phyloP scores from a whole-genome alignment of 768 basidiomycete genomes.

The Mycena pura region DNA sequence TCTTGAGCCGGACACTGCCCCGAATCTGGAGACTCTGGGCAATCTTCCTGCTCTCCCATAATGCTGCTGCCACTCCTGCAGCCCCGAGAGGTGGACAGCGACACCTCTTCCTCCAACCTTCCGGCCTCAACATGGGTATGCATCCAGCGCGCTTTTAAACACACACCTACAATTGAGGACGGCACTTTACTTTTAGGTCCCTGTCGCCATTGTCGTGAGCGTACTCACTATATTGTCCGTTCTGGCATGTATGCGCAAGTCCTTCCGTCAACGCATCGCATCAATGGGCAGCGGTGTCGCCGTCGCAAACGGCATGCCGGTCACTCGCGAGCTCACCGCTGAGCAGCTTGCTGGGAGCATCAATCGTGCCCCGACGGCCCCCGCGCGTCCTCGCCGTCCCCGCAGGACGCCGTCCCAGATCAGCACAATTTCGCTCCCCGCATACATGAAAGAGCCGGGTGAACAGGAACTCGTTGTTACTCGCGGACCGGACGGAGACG shows the following conservation, averaged over 20 bases:
- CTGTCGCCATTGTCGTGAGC: slow-evolving; percentile 40
- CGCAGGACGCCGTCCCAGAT: slow-evolving; percentile 80
- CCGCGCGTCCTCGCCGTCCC: slow-evolving; percentile 44
- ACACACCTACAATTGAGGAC: background rate
- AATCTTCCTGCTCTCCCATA: background rate
- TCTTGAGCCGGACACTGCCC: too few relatives aligned
- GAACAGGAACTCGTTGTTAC: slow-evolving; percentile 81
- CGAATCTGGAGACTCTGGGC: too few relatives aligned
- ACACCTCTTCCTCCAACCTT: background rate
- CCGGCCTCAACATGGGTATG: slow-evolving; percentile 17
- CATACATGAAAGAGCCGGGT: slow-evolving; percentile 85
- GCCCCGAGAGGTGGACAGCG: background rate
- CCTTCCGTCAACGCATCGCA: slow-evolving; percentile 19
- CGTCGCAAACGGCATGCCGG: slow-evolving; percentile 14
- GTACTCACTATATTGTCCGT: slow-evolving; percentile 31
- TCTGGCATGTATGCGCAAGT: slow-evolving; percentile 29
- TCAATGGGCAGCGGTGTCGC: slow-evolving; percentile 19
- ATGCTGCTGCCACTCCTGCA: slow-evolving; percentile 8
- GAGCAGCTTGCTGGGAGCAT: slow-evolving; percentile 62
- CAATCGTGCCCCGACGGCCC: slow-evolving; percentile 34
- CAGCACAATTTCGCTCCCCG: slow-evolving; percentile 77
- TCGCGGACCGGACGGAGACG: slow-evolving; percentile 61
- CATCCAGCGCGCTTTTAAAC: background rate
- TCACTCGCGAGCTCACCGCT: slow-evolving; percentile 55
- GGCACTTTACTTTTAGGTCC: slow-evolving; percentile 18